Conservation (phyloP, 208 protist genomes). For the Angomonas deanei region DNA sequence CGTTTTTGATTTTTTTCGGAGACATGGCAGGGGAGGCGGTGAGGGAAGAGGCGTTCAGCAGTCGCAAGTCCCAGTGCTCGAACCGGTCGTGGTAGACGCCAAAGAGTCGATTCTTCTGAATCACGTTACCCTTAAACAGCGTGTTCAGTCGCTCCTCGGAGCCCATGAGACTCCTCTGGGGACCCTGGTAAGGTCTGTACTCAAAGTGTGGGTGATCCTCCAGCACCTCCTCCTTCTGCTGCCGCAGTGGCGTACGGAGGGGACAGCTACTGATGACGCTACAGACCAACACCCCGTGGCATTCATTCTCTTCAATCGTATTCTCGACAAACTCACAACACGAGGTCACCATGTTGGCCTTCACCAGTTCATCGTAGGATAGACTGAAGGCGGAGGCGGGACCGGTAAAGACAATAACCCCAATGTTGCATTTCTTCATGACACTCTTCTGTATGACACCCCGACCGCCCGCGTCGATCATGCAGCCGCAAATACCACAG, state of each 20-base stretch:
- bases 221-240: neutral
- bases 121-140: constrained; percentile 54
- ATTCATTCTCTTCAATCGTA: constrained; percentile 64
- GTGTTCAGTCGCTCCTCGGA: constrained; percentile 32
- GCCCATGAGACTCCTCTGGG: constrained; percentile 4
- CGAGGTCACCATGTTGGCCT: constrained; percentile 30
- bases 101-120: constrained; percentile 65
- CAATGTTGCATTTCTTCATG: constrained; percentile 40
- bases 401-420: constrained; percentile 58
- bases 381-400: constrained; percentile 36
- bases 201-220: constrained; percentile 11
- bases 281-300: constrained; percentile 72
- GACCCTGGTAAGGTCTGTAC: constrained; percentile 7
- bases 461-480: constrained; percentile 59
- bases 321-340: constrained; percentile 53
- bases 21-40: neutral
- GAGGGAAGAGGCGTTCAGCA: constrained; percentile 9
- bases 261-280: constrained; percentile 42
- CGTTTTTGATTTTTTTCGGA: constrained; percentile 32
- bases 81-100: constrained; percentile 83
- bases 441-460: constrained; percentile 23
- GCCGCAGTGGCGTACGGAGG: constrained; percentile 24
- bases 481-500: constrained; percentile 54
- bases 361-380: constrained; percentile 31
- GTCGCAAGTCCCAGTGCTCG: constrained; percentile 48